A percentile compares a stretch with the other conserved stretches of the same genome.
Conservation (phyloP, 2,329 filamentous ascomycete genomes). For the Fusarium sublunatum region DNA sequence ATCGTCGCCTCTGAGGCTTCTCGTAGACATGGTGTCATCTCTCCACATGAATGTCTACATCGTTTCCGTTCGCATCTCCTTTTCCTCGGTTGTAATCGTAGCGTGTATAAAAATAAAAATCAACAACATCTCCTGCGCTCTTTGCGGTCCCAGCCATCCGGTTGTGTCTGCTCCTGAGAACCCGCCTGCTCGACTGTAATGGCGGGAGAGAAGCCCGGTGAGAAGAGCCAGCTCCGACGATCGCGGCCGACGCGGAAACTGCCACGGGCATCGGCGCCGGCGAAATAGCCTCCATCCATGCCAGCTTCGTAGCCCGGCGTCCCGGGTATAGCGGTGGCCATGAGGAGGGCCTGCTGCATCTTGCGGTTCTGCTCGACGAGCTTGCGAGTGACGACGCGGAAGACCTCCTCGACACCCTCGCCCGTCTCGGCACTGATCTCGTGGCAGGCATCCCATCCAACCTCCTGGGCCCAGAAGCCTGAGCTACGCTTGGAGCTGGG, state of each 20-base stretch:
- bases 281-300: constrained; percentile 63
- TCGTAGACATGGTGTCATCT: constrained; percentile 17
- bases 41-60: constrained; percentile 14
- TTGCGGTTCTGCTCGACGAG: constrained; percentile 73
- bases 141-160: constrained; percentile 39
- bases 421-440: constrained; percentile 95
- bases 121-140: constrained; percentile 49
- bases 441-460: constrained; percentile 96
- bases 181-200: constrained; percentile 60
- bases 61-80: constrained; percentile 8
- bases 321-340: constrained; percentile 65
- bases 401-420: constrained; percentile 96
- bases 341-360: constrained; percentile 68
- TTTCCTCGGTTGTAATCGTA: not conserved
- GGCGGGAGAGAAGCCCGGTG: constrained; percentile 63
- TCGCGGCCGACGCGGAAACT: constrained; percentile 70
- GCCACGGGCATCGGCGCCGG: constrained; percentile 57
- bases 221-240: constrained; percentile 69
- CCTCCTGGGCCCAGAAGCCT: constrained; percentile 90
- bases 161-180: constrained; percentile 45
- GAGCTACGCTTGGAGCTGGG: constrained; percentile 74
- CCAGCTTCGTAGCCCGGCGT: constrained; percentile 60
- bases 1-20: constrained; percentile 20
- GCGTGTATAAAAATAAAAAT: not conserved
- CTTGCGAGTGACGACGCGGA: constrained; percentile 75